Conservation (phyloP, 768 basidiomycete species). For the Leucocoprinus leucothites region DNA sequence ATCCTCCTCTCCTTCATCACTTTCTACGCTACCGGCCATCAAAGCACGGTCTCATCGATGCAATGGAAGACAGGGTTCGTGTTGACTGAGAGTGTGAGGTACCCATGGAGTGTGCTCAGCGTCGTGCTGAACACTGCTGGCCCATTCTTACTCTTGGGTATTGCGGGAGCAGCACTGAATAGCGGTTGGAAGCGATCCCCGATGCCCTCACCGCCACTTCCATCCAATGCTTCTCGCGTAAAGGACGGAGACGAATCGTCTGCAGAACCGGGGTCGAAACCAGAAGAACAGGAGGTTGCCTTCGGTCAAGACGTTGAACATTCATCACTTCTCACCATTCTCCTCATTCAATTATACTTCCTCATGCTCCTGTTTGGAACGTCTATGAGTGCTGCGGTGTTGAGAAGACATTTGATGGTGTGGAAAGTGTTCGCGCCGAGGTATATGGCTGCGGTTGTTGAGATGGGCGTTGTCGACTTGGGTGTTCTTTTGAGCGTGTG, state of each 20-base stretch:
- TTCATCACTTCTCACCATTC: constrained; percentile 47
- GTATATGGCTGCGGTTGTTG: constrained; percentile 76
- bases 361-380: constrained; percentile 60
- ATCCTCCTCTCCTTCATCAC: constrained; percentile 72
- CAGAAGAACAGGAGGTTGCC: constrained; percentile 13
- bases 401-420: constrained; percentile 90
- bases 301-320: constrained; percentile 31
- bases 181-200: constrained; percentile 86
- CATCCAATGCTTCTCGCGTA: no score
- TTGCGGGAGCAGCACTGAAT: constrained; percentile 59
- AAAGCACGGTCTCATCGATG: constrained; percentile 81
- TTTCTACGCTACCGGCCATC: constrained; percentile 92
- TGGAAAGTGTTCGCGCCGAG: constrained; percentile 99
- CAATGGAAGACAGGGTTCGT: constrained; percentile 97
- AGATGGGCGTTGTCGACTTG: constrained; percentile 68
- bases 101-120: constrained; percentile 72
- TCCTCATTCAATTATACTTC: constrained; percentile 74
- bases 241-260: background rate
- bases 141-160: constrained; percentile 48
- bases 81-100: constrained; percentile 62
- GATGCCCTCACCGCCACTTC: constrained; percentile 18
- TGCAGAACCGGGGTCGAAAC: no score
- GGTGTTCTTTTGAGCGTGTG: constrained; percentile 41
- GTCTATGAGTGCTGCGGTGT: constrained; percentile 67
- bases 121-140: constrained; percentile 79